These are phyloP conservation scores for Globisporangium recalcitrans DNA, from an alignment of 352 stramenopile species.

Conservation along the genomic window DNA sequence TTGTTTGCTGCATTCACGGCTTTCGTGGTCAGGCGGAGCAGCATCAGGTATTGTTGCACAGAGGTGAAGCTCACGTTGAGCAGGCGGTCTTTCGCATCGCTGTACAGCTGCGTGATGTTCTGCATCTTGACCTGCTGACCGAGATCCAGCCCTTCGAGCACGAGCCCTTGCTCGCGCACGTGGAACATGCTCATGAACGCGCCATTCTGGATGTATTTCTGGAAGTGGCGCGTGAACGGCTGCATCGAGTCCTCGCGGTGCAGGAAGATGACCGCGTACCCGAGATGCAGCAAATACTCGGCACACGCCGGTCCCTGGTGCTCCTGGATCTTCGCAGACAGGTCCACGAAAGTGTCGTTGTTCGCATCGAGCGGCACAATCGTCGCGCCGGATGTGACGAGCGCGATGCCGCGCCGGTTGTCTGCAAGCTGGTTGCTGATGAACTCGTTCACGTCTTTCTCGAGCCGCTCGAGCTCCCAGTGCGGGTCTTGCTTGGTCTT, in stretches of 20 bases:
- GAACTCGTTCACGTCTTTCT: slow-evolving; percentile 49
- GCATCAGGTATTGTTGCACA: slow-evolving; percentile 80
- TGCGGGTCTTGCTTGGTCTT: slow-evolving; percentile 59
- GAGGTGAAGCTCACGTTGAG: slow-evolving; percentile 74
- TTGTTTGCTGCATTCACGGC: slow-evolving; percentile 54
- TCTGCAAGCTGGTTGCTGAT: slow-evolving; percentile 45
- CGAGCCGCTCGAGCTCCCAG: slow-evolving; percentile 43
- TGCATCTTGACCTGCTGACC: slow-evolving; percentile 62
- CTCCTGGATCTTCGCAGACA: slow-evolving; percentile 64
- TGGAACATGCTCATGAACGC: slow-evolving; percentile 82
- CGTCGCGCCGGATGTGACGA: slow-evolving; percentile 77
- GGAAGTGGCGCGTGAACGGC: slow-evolving; percentile 81
- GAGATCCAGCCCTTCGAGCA: slow-evolving; percentile 61
- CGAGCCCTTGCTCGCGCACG: slow-evolving; percentile 47
- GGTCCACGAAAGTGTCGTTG: slow-evolving; percentile 69
- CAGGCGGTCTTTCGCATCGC: slow-evolving; percentile 55
- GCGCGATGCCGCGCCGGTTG: slow-evolving; percentile 55
- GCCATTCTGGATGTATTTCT: slow-evolving; percentile 75
- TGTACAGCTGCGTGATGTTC: slow-evolving; percentile 57
- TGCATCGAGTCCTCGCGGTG: slow-evolving; percentile 71
- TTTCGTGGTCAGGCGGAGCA: slow-evolving; percentile 53
- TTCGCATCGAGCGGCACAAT: slow-evolving; percentile 67
- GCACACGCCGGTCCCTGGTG: slow-evolving; percentile 71
- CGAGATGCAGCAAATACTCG: slow-evolving; percentile 73
- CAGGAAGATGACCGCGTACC: slow-evolving; percentile 82